Percentiles rank a stretch among this genome's conserved stretches.
These are phyloP conservation scores for Acanthamoeba rhysodes DNA, from an alignment of 208 protist genomes.

Conservation along the genomic window DNA sequence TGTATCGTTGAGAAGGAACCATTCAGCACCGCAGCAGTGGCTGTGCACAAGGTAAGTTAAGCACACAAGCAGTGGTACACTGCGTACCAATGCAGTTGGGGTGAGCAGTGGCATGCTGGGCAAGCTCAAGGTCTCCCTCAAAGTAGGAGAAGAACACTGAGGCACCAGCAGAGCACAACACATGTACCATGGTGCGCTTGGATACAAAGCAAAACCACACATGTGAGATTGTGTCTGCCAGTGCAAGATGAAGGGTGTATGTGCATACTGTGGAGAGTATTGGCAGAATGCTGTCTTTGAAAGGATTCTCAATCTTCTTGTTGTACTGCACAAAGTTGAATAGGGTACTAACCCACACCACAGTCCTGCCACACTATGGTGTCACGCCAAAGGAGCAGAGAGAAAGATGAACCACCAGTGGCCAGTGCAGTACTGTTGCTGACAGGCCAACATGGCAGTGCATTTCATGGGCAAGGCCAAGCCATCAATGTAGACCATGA, in stretches of 20 bases:
- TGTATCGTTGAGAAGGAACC: neutral
- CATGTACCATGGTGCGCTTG: neutral
- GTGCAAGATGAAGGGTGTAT: too few species aligned
- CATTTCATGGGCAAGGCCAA: slow-evolving; percentile 22
- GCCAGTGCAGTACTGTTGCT: neutral
- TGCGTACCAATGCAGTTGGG: neutral
- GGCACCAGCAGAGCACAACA: neutral
- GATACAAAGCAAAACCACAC: too few species aligned
- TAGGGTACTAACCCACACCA: neutral
- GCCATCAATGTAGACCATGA: slow-evolving; percentile 20
- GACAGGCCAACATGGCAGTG: neutral
- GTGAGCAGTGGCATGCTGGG: slow-evolving; percentile 7
- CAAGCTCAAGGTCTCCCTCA: slow-evolving; percentile 1
- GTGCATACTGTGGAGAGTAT: slow-evolving; percentile 1
- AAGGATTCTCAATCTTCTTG: neutral
- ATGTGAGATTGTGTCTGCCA: too few species aligned
- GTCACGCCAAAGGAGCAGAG: neutral
- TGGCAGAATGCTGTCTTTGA: slow-evolving; percentile 7
- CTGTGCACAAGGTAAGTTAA: neutral
- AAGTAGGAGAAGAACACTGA: neutral
- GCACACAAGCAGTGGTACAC: neutral
- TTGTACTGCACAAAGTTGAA: slow-evolving; percentile 8
- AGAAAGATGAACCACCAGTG: neutral
- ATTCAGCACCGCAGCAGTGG: neutral
- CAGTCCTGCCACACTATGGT: neutral